These are phyloP conservation scores for Solanum sitiens DNA, from an alignment of 257 asterid genomes.

Conservation along the genomic window DNA sequence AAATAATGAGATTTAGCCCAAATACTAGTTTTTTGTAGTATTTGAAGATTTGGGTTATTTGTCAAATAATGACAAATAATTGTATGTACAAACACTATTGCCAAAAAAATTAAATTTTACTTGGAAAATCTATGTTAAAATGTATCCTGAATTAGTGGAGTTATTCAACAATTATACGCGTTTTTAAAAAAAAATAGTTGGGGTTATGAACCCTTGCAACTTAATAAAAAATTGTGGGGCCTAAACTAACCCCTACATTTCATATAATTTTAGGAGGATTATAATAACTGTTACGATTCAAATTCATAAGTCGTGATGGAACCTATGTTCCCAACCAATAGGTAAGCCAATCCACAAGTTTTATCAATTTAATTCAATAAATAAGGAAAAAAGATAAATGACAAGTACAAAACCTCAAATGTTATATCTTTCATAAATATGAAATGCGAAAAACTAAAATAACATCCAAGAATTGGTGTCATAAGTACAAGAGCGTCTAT, in stretches of 20 bases:
- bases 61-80: neutral
- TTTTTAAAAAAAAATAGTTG: neutral
- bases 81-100: neutral
- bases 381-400: too few relatives aligned
- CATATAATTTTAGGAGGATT: neutral
- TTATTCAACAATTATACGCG: neutral
- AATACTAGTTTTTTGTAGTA: too few relatives aligned
- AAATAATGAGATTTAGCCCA: neutral
- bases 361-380: too few relatives aligned
- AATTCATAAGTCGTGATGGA: too few relatives aligned
- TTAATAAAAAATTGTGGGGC: neutral
- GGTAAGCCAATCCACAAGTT: too few relatives aligned
- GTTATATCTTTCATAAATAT: too few relatives aligned
- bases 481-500: too few relatives aligned
- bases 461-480: too few relatives aligned
- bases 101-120: neutral
- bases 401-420: too few relatives aligned
- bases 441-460: too few relatives aligned
- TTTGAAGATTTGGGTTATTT: neutral
- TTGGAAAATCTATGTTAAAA: neutral
- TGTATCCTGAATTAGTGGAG: neutral
- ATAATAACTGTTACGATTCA: too few relatives aligned
- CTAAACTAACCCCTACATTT: neutral
- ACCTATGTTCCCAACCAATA: too few relatives aligned
- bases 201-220: neutral